Evolutionary conservation across 129 eudicot genomes (phyloP), one percentile per base, ranked within the genome.

Genomic region (Flaveria sonorensis): DNA sequence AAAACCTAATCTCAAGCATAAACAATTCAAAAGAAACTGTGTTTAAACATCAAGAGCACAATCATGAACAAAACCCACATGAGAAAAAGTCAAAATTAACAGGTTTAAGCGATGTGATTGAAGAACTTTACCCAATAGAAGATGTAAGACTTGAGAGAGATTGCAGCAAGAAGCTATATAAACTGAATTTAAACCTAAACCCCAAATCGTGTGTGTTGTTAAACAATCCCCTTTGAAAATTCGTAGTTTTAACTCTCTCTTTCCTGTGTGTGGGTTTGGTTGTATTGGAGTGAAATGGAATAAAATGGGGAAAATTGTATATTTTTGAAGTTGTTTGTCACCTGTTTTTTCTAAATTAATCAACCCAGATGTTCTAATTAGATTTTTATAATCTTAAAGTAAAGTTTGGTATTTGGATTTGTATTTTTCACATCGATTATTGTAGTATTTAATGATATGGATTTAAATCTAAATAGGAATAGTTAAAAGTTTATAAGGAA

Each of bases 1-100:
- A 45, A 23, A 52, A 68, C 76, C 81, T 56, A 69, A 52, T 55
- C 55, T 70, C 82, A 78, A 12, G 32, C 60, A 56, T 28, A 45
- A 78, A 26, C 75, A 77, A 69, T 53, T 28, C 76, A 56, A 23
- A 16, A 68, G n/a, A 78, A 69, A 70, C 71, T 69, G 62, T 57
- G 19, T n/a, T 28, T 13, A 20, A 42, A 78, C 50, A 70, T 40
- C 72, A 14, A 70, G 10, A 69, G 18, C 76, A 70, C 28, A 20
- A 56, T 16, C 18, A 16, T 32, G 28, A 68, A 68, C 15, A 42
- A 6, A 43, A 78, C 6, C 48, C 24, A 43, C 56, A 45, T 40
- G 60, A 24, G 18, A 30, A 68, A 26, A 46, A 30, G 18, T 50
- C 26, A 77, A 23, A 66, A 8, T 20, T 30, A 19, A 36, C 67